A percentile compares a stretch with the other conserved stretches of the same genome.
phyloP scores from a whole-genome alignment of 1,284 basidiomycete species.

The Mycena citricolor region DNA sequence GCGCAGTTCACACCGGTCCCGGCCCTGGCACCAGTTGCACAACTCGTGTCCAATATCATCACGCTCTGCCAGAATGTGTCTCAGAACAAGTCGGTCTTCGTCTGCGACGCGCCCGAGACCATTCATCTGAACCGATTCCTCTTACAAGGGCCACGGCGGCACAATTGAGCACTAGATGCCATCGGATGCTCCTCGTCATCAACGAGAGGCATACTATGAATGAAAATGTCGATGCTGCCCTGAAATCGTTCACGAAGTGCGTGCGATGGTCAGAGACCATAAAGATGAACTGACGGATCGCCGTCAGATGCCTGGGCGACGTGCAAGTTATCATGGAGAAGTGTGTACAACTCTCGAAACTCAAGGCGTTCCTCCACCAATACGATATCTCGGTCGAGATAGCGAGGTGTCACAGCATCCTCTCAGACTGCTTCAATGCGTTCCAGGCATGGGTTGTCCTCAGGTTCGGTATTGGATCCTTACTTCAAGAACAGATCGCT shows the following conservation, averaged over 20 bases:
- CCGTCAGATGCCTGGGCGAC: conserved; percentile 36
- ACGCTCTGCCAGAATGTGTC: conserved; percentile 46
- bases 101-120: not conserved
- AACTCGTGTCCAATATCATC: conserved; percentile 41
- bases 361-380: conserved; percentile 46
- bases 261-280: conserved; percentile 12
- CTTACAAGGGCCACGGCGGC: conserved; percentile 36
- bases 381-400: conserved; percentile 43
- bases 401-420: conserved; percentile 38
- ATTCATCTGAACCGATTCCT: conserved; percentile 7
- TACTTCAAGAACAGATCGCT: conserved; percentile 34
- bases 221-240: conserved; percentile 25
- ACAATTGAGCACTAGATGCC: conserved; percentile 46
- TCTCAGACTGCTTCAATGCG: conserved; percentile 41
- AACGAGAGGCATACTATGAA: conserved; percentile 31
- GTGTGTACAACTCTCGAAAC: conserved; percentile 38
- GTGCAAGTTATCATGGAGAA: conserved; percentile 39
- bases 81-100: conserved; percentile 40
- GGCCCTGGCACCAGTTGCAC: conserved; percentile 42
- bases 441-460: conserved; percentile 39
- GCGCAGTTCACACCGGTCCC: conserved; percentile 50
- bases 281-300: not conserved
- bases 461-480: not conserved
- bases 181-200: conserved; percentile 33
- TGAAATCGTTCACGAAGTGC: conserved; percentile 30